These are phyloP conservation scores for Eragrostis nindensis DNA, from an alignment of 176 grass and related monocot genomes.

Conservation along the genomic window DNA sequence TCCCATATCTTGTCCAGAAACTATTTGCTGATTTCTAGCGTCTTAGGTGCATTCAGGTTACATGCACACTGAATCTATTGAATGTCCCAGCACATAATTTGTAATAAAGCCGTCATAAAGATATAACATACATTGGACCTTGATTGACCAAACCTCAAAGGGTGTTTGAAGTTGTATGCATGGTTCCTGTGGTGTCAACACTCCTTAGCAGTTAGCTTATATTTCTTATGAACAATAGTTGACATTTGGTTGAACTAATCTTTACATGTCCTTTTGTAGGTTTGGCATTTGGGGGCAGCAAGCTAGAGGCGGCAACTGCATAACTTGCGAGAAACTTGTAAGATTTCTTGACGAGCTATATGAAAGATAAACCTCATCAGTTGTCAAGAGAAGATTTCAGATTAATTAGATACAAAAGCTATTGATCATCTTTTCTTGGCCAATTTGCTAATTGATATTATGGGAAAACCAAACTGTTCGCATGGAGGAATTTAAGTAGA, in stretches of 20 bases:
- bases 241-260: constrained; percentile 11
- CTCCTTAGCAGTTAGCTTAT: not conserved
- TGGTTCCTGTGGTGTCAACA: not conserved
- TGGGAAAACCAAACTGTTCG: not conserved
- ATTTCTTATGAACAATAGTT: constrained; percentile 8
- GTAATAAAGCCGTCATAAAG: not conserved
- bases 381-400: not conserved
- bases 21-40: not conserved
- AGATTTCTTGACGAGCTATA: constrained; percentile 13
- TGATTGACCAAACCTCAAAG: not conserved
- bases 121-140: not conserved
- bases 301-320: constrained; percentile 64
- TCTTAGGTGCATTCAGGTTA: not conserved
- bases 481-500: not conserved
- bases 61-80: constrained; percentile 3
- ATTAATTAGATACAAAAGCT: not conserved
- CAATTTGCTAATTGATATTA: not conserved
- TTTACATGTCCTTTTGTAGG: constrained; percentile 31
- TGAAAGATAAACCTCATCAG: not conserved
- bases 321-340: constrained; percentile 64
- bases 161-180: not conserved
- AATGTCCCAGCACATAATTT: not conserved
- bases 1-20: not conserved
- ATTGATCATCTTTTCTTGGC: not conserved
- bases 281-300: constrained; percentile 48